Evolutionary conservation across 2,329 filamentous ascomycete species (phyloP), one percentile per base, ranked within the genome.

Genomic region (Uncinocarpus reesii): DNA sequence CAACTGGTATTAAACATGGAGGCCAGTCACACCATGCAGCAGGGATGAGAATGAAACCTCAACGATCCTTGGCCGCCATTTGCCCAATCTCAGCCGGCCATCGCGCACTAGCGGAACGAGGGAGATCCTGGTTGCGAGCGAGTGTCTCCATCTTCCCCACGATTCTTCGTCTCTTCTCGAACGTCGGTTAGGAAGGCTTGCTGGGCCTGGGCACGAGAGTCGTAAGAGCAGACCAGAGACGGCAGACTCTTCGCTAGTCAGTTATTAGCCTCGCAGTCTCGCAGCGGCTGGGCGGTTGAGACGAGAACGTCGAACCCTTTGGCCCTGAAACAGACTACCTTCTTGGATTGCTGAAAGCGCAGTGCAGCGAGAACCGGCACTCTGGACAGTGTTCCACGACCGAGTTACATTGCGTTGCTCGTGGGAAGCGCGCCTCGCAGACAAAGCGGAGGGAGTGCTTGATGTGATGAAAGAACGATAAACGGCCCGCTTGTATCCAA

Each of bases 111-210:
- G 34, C 34, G 34, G 32, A 46, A 37, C 43, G 43, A 38, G 34
- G 43, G 18, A 38, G 21, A 46, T 46, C 43, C 34, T 46, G 43
- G 20, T 11, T 7, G 31, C 20, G 7, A 4, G 11, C 2, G 16
- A 34, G 11, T 15, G 21, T 36, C 31, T 31, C 42, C 31, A 28
- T 37, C 43, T 38, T 46, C 43, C 43, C 43, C 43, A 46, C 34
- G 43, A 46, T 46, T 37, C 43, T 37, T 46, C 34, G 43, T 38
- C 23, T 6, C 34, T 46, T 46, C 43, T 46, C 43, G 43, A 46
- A 46, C 20, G 16, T 21, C 13, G 43, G 24, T 46, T n/a, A n/a
- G 21, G 43, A 46, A 31, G 32, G 21, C 36, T 45, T 45, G n/a
- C n/a, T n/a, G 20, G 32, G 29, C 20, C 20, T 21, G 7, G 21